Conservation (phyloP, 768 basidiomycete genomes). For the Lactarius quietus region DNA sequence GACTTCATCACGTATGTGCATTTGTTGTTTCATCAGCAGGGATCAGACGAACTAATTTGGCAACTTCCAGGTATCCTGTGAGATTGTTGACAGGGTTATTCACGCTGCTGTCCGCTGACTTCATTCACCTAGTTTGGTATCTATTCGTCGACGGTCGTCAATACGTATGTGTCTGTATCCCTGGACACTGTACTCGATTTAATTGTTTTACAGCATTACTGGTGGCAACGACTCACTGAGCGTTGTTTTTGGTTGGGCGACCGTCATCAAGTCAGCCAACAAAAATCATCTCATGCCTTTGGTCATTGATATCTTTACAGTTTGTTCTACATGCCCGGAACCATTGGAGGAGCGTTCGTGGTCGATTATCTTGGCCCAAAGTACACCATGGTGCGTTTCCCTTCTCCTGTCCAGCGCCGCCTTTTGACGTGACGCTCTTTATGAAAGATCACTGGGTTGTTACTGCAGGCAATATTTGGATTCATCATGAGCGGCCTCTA, state of each 20-base stretch:
- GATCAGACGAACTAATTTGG: background rate
- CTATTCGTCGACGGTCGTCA: constrained; percentile 73
- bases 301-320: constrained; percentile 31
- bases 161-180: constrained; percentile 42
- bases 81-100: constrained; percentile 27
- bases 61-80: constrained; percentile 54
- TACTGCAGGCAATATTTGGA: constrained; percentile 68
- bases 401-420: constrained; percentile 7
- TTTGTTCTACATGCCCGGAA: constrained; percentile 69
- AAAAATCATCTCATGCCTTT: constrained; percentile 34
- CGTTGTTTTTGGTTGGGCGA: constrained; percentile 78
- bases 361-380: constrained; percentile 77
- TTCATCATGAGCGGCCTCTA: constrained; percentile 92
- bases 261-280: constrained; percentile 68
- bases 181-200: background rate
- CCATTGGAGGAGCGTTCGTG: constrained; percentile 68
- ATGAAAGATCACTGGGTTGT: constrained; percentile 60
- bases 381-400: constrained; percentile 55
- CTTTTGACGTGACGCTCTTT: constrained; percentile 2
- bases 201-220: constrained; percentile 46
- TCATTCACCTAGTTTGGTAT: constrained; percentile 59
- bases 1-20: constrained; percentile 67
- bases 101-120: constrained; percentile 13
- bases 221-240: constrained; percentile 48
- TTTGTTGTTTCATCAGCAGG: background rate